phyloP scores from a whole-genome alignment of 495 filamentous ascomycete species.

The Xylaria telfairii region DNA sequence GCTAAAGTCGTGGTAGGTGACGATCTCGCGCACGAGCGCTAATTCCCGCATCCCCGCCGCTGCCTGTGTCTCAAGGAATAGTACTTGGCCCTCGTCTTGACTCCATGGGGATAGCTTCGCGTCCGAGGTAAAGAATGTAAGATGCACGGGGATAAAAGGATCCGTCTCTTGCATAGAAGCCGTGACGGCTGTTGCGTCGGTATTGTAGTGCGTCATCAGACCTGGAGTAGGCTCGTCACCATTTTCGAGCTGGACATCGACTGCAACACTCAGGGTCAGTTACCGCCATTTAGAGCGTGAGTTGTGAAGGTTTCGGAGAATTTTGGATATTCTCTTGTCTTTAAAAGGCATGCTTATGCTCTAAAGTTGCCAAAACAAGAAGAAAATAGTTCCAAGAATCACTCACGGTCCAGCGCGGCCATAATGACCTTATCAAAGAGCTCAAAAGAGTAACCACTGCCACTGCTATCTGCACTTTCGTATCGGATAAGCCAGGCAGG shows the following conservation, averaged over 20 bases:
- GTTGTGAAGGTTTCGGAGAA: no score
- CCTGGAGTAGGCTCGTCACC: constrained; percentile 17
- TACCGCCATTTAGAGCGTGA: no score
- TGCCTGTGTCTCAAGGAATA: constrained; percentile 29
- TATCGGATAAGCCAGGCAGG: constrained; percentile 33
- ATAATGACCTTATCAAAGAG: constrained; percentile 38
- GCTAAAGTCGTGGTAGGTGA: background rate
- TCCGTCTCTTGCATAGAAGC: background rate
- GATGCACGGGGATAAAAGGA: constrained; percentile 26
- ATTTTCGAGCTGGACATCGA: constrained; percentile 22
- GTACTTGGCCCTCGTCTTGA: constrained; percentile 27
- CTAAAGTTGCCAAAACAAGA: no score
- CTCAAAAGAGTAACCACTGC: constrained; percentile 14
- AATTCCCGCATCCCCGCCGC: constrained; percentile 30
- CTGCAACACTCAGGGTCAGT: no score
- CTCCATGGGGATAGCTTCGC: constrained; percentile 6
- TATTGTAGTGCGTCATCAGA: constrained; percentile 8
- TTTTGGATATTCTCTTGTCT: no score
- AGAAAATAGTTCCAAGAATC: no score
- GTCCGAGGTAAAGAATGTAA: constrained; percentile 33
- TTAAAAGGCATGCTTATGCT: no score
- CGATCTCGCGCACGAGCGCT: constrained; percentile 29
- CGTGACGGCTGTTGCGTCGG: background rate
- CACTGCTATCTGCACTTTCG: background rate
- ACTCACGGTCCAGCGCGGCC: constrained; percentile 23